phyloP scores from a whole-genome alignment of 2,329 filamentous ascomycete species.

The Elsinoe necatrix region DNA sequence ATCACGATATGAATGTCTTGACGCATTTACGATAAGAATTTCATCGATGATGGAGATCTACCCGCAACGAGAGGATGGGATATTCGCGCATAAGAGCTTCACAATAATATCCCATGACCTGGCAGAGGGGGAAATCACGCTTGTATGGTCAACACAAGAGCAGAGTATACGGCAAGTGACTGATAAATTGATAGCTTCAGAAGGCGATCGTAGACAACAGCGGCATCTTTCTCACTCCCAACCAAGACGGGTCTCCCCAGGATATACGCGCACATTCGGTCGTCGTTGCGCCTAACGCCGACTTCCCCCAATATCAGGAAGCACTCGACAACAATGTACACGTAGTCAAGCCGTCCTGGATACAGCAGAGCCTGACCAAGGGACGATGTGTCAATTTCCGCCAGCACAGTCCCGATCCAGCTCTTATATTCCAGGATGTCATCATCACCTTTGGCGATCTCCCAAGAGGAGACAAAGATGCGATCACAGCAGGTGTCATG shows the following conservation, averaged over 20 bases:
- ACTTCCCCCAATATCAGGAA: slow-evolving; percentile 79
- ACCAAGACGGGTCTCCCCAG: slow-evolving; percentile 34
- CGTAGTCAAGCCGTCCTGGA: slow-evolving; percentile 76
- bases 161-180: neutral
- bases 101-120: slow-evolving; percentile 37
- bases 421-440: slow-evolving; percentile 81
- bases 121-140: slow-evolving; percentile 20
- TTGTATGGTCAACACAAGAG: slow-evolving; percentile 17
- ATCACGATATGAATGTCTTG: neutral
- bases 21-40: neutral
- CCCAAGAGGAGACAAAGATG: slow-evolving; percentile 78
- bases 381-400: slow-evolving; percentile 67
- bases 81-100: slow-evolving; percentile 24
- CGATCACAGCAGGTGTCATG: slow-evolving; percentile 79
- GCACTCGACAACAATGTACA: slow-evolving; percentile 71
- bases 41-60: neutral
- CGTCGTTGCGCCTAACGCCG: slow-evolving; percentile 67
- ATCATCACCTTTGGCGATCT: slow-evolving; percentile 76
- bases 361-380: slow-evolving; percentile 60
- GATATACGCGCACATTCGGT: slow-evolving; percentile 47
- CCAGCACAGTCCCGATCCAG: slow-evolving; percentile 82
- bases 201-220: slow-evolving; percentile 41
- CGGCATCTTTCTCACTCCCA: slow-evolving; percentile 38
- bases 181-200: slow-evolving; percentile 35
- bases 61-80: neutral